A percentile compares a stretch with the other conserved stretches of the same genome.
Conservation (phyloP, 441 rosid species). For the Syzygium malaccense region DNA sequence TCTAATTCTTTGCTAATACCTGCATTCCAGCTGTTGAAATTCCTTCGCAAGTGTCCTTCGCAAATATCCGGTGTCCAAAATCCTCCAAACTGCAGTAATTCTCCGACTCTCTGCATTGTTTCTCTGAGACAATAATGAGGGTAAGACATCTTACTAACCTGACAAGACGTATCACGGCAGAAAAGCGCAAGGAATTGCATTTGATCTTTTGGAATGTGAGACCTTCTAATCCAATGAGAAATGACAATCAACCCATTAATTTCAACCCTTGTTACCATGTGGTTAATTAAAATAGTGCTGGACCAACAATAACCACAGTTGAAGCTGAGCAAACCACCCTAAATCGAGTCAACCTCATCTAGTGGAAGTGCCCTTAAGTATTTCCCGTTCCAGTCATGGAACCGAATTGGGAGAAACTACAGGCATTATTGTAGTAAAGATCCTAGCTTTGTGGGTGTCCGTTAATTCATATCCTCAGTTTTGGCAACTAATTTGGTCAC, state of each 20-base stretch:
- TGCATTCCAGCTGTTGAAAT: too few relatives aligned
- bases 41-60: too few relatives aligned
- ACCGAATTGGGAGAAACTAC: background rate
- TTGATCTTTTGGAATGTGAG: background rate
- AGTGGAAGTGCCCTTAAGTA: background rate
- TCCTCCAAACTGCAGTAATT: too few relatives aligned
- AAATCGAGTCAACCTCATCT: background rate
- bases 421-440: background rate
- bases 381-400: background rate
- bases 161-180: accelerated
- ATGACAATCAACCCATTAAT: background rate
- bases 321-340: background rate
- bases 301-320: background rate
- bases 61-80: too few relatives aligned
- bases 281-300: background rate
- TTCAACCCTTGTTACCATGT: accelerated
- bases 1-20: too few relatives aligned
- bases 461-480: background rate
- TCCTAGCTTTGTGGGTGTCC: background rate
- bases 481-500: background rate
- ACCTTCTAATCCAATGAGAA: background rate
- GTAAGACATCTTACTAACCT: background rate
- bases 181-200: background rate
- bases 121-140: background rate
- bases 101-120: too few relatives aligned